Percentiles rank a stretch among this genome's conserved stretches.
Evolutionary conservation across 2,329 filamentous ascomycete genomes (phyloP).

Genomic region (Fusarium scirpi): DNA sequence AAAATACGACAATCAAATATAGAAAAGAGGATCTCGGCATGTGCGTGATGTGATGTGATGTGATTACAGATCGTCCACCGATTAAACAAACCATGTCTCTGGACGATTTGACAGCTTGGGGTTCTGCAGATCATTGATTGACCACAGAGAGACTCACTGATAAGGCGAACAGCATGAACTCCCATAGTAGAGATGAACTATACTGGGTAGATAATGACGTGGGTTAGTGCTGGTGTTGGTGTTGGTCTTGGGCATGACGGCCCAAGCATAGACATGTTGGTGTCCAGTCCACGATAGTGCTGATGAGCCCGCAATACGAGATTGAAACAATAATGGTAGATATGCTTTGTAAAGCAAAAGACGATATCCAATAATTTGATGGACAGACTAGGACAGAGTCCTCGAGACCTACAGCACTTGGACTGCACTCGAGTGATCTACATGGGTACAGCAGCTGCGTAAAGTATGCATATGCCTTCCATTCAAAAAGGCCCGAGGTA

Average conservation of each 20-base stretch:
- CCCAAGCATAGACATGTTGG: slow-evolving; percentile 11
- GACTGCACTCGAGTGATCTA: neutral
- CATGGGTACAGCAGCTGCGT: neutral
- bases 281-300: slow-evolving; percentile 4
- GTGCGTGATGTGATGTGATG: neutral
- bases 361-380: neutral
- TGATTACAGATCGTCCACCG: neutral
- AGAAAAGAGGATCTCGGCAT: neutral
- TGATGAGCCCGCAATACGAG: slow-evolving; percentile 21
- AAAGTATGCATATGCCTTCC: neutral
- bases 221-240: neutral
- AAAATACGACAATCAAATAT: neutral
- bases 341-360: neutral
- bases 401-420: neutral
- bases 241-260: neutral
- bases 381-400: neutral
- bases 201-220: slow-evolving; percentile 26
- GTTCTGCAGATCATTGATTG: neutral
- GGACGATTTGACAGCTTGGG: neutral
- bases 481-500: slow-evolving; percentile 11
- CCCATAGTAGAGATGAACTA: neutral
- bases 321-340: neutral
- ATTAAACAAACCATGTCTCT: neutral
- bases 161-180: slow-evolving; percentile 14
- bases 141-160: neutral